Percentiles rank a stretch among this genome's conserved stretches.
Conservation (phyloP, 257 asterid species). For the Leptodermis oblonga region DNA sequence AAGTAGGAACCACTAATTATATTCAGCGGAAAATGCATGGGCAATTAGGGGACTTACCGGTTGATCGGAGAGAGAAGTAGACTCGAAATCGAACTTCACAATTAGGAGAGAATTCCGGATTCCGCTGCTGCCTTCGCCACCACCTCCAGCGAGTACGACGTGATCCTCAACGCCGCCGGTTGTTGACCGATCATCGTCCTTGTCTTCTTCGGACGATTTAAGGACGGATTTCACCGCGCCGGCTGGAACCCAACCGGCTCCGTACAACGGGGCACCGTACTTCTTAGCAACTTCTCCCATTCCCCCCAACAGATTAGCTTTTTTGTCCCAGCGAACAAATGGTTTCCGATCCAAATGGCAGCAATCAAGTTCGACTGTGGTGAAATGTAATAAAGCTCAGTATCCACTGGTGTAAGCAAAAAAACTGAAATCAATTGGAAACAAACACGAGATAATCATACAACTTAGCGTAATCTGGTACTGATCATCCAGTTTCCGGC, state of each 20-base stretch:
- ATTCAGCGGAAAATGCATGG: not conserved
- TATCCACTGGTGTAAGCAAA: too few species aligned
- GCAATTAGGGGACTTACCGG: constrained; percentile 48
- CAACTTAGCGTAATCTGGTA: too few species aligned
- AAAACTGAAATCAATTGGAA: too few species aligned
- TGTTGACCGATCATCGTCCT: constrained; percentile 18
- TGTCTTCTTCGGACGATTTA: constrained; percentile 17
- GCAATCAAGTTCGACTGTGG: too few species aligned
- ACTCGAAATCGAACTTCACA: constrained; percentile 45
- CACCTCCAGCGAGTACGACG: constrained; percentile 84
- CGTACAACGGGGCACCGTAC: constrained; percentile 86
- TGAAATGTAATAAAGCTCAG: too few species aligned
- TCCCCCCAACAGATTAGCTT: too few species aligned
- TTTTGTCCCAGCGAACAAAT: not conserved
- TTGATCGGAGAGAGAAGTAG: constrained; percentile 57
- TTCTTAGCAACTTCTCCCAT: constrained; percentile 34
- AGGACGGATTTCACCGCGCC: constrained; percentile 23
- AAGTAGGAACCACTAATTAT: not conserved
- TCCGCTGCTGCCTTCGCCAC: constrained; percentile 92
- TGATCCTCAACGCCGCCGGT: constrained; percentile 25
- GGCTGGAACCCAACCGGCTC: constrained; percentile 83
- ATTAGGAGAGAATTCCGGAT: constrained; percentile 74
- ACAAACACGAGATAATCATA: too few species aligned
- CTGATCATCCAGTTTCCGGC: too few species aligned
- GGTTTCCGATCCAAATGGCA: not conserved